A percentile compares a stretch with the other conserved stretches of the same genome.
Evolutionary conservation across 345 rosid genomes (phyloP).

Genomic region (Microcos paniculata): DNA sequence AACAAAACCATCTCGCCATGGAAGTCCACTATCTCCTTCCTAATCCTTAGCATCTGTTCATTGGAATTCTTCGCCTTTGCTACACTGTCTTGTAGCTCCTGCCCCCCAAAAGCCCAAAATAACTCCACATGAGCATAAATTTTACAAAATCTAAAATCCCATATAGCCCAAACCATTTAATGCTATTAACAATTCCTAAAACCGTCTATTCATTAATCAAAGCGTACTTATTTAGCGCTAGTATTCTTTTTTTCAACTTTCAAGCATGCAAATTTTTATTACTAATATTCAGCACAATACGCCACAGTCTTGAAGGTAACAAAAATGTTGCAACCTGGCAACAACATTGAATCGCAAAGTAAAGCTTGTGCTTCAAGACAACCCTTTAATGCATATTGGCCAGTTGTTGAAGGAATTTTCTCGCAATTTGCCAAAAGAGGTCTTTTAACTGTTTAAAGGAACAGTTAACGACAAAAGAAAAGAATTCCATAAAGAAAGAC

Average conservation of each 20-base stretch:
- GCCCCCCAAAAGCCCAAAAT: conserved; percentile 22
- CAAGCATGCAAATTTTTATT: neutral
- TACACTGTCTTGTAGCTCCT: conserved; percentile 77
- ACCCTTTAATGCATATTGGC: neutral
- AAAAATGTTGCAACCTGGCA: neutral
- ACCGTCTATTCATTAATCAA: neutral
- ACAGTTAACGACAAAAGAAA: neutral
- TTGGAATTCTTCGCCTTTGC: conserved; percentile 53
- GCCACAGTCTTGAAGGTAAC: neutral
- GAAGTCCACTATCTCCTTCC: conserved; percentile 85
- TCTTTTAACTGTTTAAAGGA: neutral
- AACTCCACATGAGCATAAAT: neutral
- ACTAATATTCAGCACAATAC: neutral
- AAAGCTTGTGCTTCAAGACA: neutral
- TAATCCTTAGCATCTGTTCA: conserved; percentile 59
- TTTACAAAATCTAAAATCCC: neutral
- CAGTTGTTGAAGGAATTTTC: neutral
- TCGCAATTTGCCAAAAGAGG: neutral
- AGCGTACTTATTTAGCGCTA: too few relatives aligned
- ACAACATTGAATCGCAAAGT: neutral
- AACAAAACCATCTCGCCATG: conserved; percentile 97
- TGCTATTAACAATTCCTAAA: neutral
- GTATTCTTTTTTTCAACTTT: neutral
- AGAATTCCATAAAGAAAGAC: neutral
- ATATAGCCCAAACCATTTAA: neutral